A percentile compares a stretch with the other conserved stretches of the same genome.
Conservation (phyloP, 2,329 filamentous ascomycete genomes). For the Sarocladium oryzae region DNA sequence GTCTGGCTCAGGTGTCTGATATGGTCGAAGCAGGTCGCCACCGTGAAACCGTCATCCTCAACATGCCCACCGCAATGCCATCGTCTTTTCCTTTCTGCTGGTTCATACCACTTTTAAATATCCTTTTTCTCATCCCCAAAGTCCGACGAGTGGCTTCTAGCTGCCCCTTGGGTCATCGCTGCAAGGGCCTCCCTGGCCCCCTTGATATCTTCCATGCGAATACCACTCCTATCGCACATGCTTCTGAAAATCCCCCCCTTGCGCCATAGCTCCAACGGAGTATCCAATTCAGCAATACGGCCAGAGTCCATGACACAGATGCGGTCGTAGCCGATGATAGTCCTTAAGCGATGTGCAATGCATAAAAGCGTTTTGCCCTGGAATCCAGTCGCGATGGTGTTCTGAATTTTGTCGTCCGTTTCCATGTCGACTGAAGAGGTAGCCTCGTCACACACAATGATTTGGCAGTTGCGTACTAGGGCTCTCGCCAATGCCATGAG, state of each 20-base stretch:
- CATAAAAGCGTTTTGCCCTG: constrained; percentile 81
- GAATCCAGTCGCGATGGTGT: constrained; percentile 80
- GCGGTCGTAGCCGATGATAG: constrained; percentile 88
- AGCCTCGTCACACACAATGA: constrained; percentile 96
- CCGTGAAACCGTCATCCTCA: too few relatives aligned
- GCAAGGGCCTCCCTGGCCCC: constrained; percentile 31
- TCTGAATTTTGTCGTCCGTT: constrained; percentile 92
- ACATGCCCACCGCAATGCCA: too few relatives aligned
- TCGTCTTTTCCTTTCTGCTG: too few relatives aligned
- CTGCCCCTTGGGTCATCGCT: background rate
- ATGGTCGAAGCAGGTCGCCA: too few relatives aligned
- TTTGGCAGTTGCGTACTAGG: constrained; percentile 77
- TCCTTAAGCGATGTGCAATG: constrained; percentile 87
- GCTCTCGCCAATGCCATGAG: constrained; percentile 91
- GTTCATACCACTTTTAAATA: background rate
- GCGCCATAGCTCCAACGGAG: constrained; percentile 67
- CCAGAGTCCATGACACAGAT: constrained; percentile 97
- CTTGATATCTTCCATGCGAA: constrained; percentile 51
- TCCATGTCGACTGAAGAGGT: constrained; percentile 93
- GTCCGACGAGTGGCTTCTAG: constrained; percentile 11
- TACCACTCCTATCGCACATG: constrained; percentile 87
- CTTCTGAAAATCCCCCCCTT: constrained; percentile 71
- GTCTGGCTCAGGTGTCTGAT: too few relatives aligned
- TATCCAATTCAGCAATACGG: constrained; percentile 77
- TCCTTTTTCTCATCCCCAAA: constrained; percentile 4